A percentile compares a stretch with the other conserved stretches of the same genome.
phyloP scores from a whole-genome alignment of 192 early-diverging fungal species.

The Backusella luteola region DNA sequence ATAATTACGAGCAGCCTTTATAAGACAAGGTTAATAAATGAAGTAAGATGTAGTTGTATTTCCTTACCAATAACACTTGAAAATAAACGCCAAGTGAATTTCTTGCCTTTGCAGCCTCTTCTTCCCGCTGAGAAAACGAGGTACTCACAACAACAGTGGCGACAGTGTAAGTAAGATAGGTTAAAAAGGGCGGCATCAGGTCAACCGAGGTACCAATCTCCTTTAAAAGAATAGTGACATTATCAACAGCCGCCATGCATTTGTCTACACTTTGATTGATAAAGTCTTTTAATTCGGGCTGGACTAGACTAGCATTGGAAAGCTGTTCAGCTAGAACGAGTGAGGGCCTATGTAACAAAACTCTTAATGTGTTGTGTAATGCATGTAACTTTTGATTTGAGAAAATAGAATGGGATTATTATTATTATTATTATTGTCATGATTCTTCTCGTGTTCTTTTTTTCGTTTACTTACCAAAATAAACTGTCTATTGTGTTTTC shows the following conservation, averaged over 20 bases:
- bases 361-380: constrained; percentile 44
- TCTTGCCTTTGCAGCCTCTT: constrained; percentile 39
- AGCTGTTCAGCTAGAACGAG: constrained; percentile 26
- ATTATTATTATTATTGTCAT: neutral
- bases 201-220: constrained; percentile 28
- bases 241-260: constrained; percentile 43
- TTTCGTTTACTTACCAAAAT: neutral
- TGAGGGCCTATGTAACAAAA: constrained; percentile 49
- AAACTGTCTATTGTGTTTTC: constrained; percentile 21
- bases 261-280: constrained; percentile 34
- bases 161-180: constrained; percentile 48
- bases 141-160: constrained; percentile 54
- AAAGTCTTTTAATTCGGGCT: constrained; percentile 33
- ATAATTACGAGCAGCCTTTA: constrained; percentile 39
- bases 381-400: constrained; percentile 30
- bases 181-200: constrained; percentile 43
- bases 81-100: constrained; percentile 42
- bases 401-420: neutral
- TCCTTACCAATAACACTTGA: constrained; percentile 36
- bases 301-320: neutral
- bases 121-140: constrained; percentile 36
- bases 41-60: neutral
- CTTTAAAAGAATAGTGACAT: constrained; percentile 39
- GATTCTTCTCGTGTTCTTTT: neutral
- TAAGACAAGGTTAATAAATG: neutral